Base-by-base conservation (phyloP, 768 basidiomycete species). In the Agaricus blazei region DNA sequence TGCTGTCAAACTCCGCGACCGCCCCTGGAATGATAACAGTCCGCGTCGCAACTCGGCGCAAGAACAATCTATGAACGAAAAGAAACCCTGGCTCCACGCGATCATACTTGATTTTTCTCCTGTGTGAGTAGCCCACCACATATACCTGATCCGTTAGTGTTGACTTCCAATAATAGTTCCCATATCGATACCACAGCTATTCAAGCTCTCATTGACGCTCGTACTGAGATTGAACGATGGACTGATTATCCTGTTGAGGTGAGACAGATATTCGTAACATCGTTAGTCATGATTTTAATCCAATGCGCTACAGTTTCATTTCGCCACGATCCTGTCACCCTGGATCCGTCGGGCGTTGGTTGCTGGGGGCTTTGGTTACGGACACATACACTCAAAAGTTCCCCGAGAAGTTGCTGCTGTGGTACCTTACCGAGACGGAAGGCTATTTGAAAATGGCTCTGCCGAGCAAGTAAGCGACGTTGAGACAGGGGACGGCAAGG, bases 21-120 rank as follows among this genome's bases (percentile, higher is more conserved):
- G 94, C 42, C 81, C 91, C 11, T 99, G 96, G 96, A 99, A 99
- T 65, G 94, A 97, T 62, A 85, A 90, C 9, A 91, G 92, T 27
- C 89, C 90, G 48, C 74, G 76, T 15, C 75, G 77, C 12, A 72
- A 74, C 4, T 70, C 69, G 0, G 72, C 64, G 0, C 77, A 72
- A 26, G 82, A 84, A 40, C 79, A 75, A 58, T 70, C 63, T 46
- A 72, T 70, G 14, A 80, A 89, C 57, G 64, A 72, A 27, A 71
- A 70, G 62, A 83, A 79, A 63, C 92, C 95, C 0, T 65, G 74
- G 23, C 73, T 98, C 45, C 85, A 85, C 54, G 93, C 96, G 11
- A 80, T 99, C 60, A 88, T 99, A 28, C 75, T 98, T 19, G 97
- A 99, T 68, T 93, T 98, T 65, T 85, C 92, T 31, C 73, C 82